Conservation (phyloP, 441 rosid species). For the Eruca vesicaria region DNA sequence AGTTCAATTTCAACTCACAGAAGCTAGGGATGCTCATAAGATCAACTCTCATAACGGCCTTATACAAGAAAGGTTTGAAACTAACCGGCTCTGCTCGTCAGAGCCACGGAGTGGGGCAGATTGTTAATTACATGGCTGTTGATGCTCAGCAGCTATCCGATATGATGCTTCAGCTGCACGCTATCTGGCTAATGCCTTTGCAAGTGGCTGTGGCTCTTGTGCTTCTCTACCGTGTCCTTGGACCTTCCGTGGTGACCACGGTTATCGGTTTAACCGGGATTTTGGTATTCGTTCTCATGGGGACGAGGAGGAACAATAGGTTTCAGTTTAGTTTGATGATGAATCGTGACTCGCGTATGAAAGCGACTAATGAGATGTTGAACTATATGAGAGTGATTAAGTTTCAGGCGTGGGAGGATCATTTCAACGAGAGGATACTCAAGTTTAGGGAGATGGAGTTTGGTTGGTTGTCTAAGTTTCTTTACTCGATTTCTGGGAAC, state of each 20-base stretch:
- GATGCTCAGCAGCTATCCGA: conserved; percentile 97
- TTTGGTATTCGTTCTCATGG: conserved; percentile 51
- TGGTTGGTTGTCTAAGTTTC: conserved; percentile 80
- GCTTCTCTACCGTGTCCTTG: conserved; percentile 64
- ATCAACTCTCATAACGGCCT: conserved; percentile 68
- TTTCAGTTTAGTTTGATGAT: conserved; percentile 66
- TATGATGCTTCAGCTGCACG: conserved; percentile 91
- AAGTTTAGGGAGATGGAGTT: conserved; percentile 69
- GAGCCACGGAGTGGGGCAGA: conserved; percentile 91
- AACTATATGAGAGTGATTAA: conserved; percentile 91
- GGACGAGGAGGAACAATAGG: conserved; percentile 67
- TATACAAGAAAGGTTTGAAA: conserved; percentile 77
- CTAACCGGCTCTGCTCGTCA: conserved; percentile 86
- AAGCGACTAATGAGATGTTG: conserved; percentile 93
- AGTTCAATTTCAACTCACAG: conserved; percentile 88
- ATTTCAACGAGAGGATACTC: conserved; percentile 74
- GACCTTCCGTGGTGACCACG: conserved; percentile 54
- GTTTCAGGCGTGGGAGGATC: conserved; percentile 96
- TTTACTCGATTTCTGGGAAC: conserved; percentile 73
- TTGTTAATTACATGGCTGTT: conserved; percentile 96
- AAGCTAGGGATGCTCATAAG: conserved; percentile 93
- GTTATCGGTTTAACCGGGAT: conserved; percentile 56
- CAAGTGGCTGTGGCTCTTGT: conserved; percentile 67
- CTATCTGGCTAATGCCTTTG: conserved; percentile 89
- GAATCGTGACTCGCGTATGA: conserved; percentile 83